phyloP scores from a whole-genome alignment of 306 rosid species.

The Fragaria vesca region DNA sequence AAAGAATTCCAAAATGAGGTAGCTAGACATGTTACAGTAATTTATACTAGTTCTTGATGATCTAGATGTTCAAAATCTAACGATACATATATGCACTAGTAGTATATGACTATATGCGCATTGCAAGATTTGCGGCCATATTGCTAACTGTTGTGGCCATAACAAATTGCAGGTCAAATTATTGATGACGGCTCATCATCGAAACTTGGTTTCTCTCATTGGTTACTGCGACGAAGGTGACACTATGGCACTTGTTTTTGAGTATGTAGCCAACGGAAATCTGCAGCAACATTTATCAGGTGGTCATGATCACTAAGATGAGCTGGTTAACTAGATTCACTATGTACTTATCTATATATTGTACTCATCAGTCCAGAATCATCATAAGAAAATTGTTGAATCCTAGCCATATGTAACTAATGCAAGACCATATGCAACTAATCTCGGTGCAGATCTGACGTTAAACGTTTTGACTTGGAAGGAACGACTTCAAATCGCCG shows the following conservation, averaged over 20 bases:
- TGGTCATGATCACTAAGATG: neutral
- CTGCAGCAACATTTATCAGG: neutral
- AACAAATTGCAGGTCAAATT: neutral
- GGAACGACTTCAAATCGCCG: constrained; percentile 34
- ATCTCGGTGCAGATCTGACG: neutral
- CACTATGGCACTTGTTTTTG: neutral
- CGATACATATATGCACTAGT: no score
- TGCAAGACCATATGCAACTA: neutral
- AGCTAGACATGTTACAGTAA: neutral
- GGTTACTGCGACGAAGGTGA: neutral
- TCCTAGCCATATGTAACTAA: no score
- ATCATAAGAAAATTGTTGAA: no score
- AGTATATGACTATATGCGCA: no score
- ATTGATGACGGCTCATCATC: neutral
- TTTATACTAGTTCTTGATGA: no score
- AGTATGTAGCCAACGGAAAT: neutral
- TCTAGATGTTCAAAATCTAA: neutral
- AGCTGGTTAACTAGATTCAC: neutral
- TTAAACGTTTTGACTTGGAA: constrained; percentile 19
- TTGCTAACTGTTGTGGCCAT: no score
- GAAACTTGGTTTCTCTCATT: neutral
- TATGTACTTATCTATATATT: no score
- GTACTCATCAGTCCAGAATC: no score
- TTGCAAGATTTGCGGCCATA: no score
- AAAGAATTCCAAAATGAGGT: constrained; percentile 55